Conservation (phyloP, 1,284 basidiomycete species). For the Pholiota adiposa region DNA sequence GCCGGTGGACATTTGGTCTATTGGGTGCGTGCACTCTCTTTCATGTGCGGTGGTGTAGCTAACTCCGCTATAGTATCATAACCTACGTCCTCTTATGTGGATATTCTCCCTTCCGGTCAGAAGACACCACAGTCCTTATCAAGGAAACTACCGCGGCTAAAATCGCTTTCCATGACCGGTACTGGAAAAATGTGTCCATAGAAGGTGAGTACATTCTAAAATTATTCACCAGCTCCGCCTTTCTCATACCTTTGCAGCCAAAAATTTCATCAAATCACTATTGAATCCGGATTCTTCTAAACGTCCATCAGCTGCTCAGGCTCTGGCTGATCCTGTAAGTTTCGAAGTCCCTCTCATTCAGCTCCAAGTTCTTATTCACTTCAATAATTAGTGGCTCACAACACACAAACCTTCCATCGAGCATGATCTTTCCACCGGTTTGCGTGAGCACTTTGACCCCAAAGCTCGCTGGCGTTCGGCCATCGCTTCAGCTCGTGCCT, state of each 20-base stretch:
- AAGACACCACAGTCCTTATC: slow-evolving; percentile 77
- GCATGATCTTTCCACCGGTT: slow-evolving; percentile 70
- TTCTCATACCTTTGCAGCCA: slow-evolving; percentile 53
- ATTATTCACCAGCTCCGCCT: neutral
- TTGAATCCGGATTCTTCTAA: slow-evolving; percentile 75
- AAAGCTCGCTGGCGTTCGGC: slow-evolving; percentile 70
- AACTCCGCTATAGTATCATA: slow-evolving; percentile 69
- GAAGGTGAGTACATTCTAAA: slow-evolving; percentile 52
- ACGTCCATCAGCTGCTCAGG: slow-evolving; percentile 79
- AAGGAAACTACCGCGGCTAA: slow-evolving; percentile 84
- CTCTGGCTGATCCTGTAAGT: slow-evolving; percentile 60
- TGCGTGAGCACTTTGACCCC: slow-evolving; percentile 81
- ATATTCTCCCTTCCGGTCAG: slow-evolving; percentile 91
- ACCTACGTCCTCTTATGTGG: slow-evolving; percentile 93
- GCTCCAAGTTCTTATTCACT: neutral
- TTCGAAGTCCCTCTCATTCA: neutral
- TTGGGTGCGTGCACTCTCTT: slow-evolving; percentile 61
- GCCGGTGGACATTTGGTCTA: slow-evolving; percentile 93
- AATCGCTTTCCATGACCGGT: slow-evolving; percentile 90
- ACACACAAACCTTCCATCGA: slow-evolving; percentile 61
- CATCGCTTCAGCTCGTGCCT: slow-evolving; percentile 64
- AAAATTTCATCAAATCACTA: slow-evolving; percentile 80
- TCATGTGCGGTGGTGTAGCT: no score
- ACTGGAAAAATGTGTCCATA: slow-evolving; percentile 88
- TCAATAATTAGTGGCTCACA: slow-evolving; percentile 77